A percentile compares a stretch with the other conserved stretches of the same genome.
Conservation (phyloP, 352 stramenopile species). For the Phytophthora macrochlamydospora region DNA sequence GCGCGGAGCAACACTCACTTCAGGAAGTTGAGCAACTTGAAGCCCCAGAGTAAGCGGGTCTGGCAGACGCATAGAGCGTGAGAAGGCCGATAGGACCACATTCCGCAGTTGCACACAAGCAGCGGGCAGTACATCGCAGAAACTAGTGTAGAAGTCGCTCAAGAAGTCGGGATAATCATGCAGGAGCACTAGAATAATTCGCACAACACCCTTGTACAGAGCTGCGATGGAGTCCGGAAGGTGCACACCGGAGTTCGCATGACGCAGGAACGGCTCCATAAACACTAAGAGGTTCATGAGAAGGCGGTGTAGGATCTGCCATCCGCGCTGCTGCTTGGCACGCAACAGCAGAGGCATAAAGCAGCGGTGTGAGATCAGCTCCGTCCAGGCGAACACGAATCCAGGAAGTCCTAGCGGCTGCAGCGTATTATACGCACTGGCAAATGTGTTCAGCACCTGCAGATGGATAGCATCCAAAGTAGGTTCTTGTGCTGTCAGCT, state of each 20-base stretch:
- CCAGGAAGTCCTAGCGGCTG: constrained; percentile 95
- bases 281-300: constrained; percentile 98
- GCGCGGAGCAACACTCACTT: constrained; percentile 94
- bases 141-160: constrained; percentile 97
- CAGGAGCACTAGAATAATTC: constrained; percentile 97
- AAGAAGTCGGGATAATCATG: constrained; percentile 99
- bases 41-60: constrained; percentile 98
- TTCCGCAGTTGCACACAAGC: constrained; percentile 98
- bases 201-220: constrained; percentile 98
- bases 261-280: constrained; percentile 95
- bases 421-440: constrained; percentile 96
- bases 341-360: constrained; percentile 98
- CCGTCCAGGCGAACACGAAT: constrained; percentile 99
- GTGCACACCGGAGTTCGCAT: constrained; percentile 73
- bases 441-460: constrained; percentile 97
- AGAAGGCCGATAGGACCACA: constrained; percentile 97
- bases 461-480: constrained; percentile 94
- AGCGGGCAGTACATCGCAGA: constrained; percentile 98
- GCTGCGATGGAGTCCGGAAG: constrained; percentile 92
- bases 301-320: constrained; percentile 97
- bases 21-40: constrained; percentile 96
- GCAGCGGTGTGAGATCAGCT: constrained; percentile 97
- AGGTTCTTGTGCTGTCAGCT: constrained; percentile 95
- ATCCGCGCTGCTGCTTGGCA: constrained; percentile 95
- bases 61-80: constrained; percentile 96